Conservation (phyloP, 345 rosid genomes). For the Dimocarpus longan region DNA sequence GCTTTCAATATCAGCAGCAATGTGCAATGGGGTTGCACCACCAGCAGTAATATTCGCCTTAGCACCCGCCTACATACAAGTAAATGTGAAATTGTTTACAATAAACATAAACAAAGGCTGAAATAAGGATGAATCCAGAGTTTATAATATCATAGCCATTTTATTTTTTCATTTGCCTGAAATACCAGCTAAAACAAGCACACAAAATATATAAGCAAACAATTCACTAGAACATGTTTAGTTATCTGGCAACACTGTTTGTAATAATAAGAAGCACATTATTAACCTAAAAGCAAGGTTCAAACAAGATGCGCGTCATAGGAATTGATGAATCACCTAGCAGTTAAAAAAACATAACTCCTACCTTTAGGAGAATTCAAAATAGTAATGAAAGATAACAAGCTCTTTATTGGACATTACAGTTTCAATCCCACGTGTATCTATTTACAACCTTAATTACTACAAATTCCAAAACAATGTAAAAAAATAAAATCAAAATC, state of each 20-base stretch:
- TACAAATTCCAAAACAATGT: background rate
- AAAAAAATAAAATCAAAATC: background rate
- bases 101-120: background rate
- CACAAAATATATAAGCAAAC: background rate
- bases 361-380: background rate
- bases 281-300: background rate
- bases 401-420: background rate
- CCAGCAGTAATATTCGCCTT: slow-evolving; percentile 75
- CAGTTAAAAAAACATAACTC: background rate
- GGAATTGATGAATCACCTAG: background rate
- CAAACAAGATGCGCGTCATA: background rate
- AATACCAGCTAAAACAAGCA: slow-evolving; percentile 3
- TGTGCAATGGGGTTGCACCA: slow-evolving; percentile 92
- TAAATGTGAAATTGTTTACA: slow-evolving; percentile 9
- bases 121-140: background rate
- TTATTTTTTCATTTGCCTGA: background rate
- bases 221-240: background rate
- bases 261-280: background rate
- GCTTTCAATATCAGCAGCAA: slow-evolving; percentile 82
- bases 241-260: background rate
- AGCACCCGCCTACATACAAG: slow-evolving; percentile 75
- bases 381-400: background rate
- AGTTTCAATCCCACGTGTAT: background rate
- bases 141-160: background rate
- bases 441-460: background rate